phyloP scores from a whole-genome alignment of 148 eudicot genomes.

The Cornus controversa region DNA sequence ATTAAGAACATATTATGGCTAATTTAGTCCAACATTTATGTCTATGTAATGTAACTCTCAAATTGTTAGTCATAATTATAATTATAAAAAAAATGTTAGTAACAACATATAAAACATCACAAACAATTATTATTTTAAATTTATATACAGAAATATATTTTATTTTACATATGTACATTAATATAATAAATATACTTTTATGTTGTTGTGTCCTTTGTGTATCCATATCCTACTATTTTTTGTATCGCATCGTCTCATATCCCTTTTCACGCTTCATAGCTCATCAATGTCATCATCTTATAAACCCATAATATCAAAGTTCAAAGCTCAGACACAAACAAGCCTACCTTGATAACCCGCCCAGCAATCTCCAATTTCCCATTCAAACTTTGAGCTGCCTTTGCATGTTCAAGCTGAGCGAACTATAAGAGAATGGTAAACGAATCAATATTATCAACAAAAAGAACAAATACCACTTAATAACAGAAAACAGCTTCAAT shows the following conservation, averaged over 20 bases:
- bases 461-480: neutral
- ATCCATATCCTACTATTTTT: neutral
- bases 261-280: neutral
- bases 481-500: neutral
- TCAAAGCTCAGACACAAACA: neutral
- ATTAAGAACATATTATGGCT: too few relatives aligned
- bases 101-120: too few relatives aligned
- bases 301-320: neutral
- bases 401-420: constrained; percentile 83
- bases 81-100: too few relatives aligned
- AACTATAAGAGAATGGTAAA: constrained; percentile 42
- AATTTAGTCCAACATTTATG: too few relatives aligned
- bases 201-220: neutral
- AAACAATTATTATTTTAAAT: too few relatives aligned
- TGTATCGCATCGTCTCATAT: neutral
- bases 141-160: too few relatives aligned
- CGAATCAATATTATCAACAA: neutral
- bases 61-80: too few relatives aligned
- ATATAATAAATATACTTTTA: too few relatives aligned
- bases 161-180: too few relatives aligned
- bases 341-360: constrained; percentile 74
- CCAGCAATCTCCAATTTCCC: constrained; percentile 96
- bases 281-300: neutral
- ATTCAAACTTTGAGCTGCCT: constrained; percentile 86
- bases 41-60: too few relatives aligned